These are phyloP conservation scores for Penicillium freii DNA, from an alignment of 2,329 filamentous ascomycete genomes.

Conservation along the genomic window DNA sequence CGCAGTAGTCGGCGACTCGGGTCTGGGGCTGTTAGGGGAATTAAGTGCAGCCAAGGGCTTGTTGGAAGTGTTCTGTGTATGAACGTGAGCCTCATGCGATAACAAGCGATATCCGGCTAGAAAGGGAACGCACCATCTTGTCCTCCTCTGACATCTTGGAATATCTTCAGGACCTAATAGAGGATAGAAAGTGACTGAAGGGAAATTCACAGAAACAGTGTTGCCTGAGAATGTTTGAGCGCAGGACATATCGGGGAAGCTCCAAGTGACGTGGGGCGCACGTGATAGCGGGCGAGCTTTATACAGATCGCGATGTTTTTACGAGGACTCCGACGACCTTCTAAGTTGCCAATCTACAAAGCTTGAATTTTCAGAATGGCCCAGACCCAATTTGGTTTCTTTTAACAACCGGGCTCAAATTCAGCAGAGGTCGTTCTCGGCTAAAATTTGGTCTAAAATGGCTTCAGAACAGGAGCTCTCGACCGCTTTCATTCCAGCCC, in stretches of 20 bases:
- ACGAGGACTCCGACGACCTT: constrained; percentile 7
- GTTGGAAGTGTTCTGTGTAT: constrained; percentile 34
- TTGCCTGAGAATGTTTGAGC: constrained; percentile 18
- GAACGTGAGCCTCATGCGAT: constrained; percentile 23
- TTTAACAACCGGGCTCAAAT: not conserved
- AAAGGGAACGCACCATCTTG: constrained; percentile 31
- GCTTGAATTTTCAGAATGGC: constrained; percentile 9
- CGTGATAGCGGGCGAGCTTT: constrained; percentile 24
- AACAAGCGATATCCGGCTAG: constrained; percentile 7
- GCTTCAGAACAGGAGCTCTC: constrained; percentile 46
- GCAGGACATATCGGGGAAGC: constrained; percentile 24
- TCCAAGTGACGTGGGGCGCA: constrained; percentile 29
- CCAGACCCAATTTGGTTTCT: not conserved
- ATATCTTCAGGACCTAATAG: not conserved
- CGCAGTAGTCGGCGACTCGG: constrained; percentile 56
- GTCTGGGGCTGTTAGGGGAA: constrained; percentile 35
- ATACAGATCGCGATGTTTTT: constrained; percentile 16
- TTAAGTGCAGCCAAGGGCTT: constrained; percentile 32
- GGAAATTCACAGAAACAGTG: constrained; percentile 8
- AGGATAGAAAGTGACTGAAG: constrained; percentile 3
- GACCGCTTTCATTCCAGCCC: constrained; percentile 65
- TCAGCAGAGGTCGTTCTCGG: not conserved
- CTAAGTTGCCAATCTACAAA: not conserved
- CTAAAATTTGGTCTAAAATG: constrained; percentile 30
- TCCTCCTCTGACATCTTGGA: constrained; percentile 39